These are phyloP conservation scores for Podila horticola DNA, from an alignment of 192 early-diverging fungal species.

Conservation along the genomic window DNA sequence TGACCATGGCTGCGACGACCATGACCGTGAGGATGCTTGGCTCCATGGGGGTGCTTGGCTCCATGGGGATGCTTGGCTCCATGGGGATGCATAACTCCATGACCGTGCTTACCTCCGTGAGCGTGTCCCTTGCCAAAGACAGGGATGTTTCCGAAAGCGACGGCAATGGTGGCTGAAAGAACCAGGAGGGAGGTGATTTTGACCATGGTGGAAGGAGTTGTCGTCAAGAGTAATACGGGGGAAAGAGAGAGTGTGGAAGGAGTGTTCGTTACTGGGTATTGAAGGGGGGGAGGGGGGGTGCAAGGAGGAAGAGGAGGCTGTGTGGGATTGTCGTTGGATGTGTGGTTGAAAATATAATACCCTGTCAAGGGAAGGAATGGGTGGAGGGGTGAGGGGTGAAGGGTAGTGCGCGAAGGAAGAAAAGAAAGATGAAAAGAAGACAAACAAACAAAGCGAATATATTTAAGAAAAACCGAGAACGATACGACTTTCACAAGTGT, in stretches of 20 bases:
- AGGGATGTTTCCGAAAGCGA: slow-evolving; percentile 10
- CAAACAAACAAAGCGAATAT: not conserved
- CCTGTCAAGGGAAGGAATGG: not conserved
- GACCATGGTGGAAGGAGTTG: slow-evolving; percentile 4
- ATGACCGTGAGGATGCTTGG: too few species aligned
- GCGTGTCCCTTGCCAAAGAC: not conserved
- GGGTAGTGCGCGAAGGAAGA: not conserved
- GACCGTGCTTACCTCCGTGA: slow-evolving; percentile 3
- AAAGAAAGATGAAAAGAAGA: not conserved
- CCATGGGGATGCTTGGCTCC: slow-evolving; percentile 8
- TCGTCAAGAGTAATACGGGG: not conserved
- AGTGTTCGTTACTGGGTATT: too few species aligned
- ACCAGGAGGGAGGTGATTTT: slow-evolving; percentile 10
- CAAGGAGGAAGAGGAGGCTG: too few species aligned
- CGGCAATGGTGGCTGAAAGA: slow-evolving; percentile 11
- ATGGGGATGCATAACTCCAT: slow-evolving; percentile 4
- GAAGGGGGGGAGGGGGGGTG: not conserved
- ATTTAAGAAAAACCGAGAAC: slow-evolving; percentile 1
- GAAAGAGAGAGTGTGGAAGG: not conserved
- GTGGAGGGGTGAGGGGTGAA: not conserved
- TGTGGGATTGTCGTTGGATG: too few species aligned
- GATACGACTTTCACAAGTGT: not conserved
- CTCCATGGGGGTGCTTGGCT: slow-evolving; percentile 6
- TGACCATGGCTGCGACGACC: not conserved
- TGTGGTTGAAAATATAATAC: not conserved